These are phyloP conservation scores for Magnusiomyces ingens DNA, from an alignment of 1,139 yeast species.

Conservation along the genomic window DNA sequence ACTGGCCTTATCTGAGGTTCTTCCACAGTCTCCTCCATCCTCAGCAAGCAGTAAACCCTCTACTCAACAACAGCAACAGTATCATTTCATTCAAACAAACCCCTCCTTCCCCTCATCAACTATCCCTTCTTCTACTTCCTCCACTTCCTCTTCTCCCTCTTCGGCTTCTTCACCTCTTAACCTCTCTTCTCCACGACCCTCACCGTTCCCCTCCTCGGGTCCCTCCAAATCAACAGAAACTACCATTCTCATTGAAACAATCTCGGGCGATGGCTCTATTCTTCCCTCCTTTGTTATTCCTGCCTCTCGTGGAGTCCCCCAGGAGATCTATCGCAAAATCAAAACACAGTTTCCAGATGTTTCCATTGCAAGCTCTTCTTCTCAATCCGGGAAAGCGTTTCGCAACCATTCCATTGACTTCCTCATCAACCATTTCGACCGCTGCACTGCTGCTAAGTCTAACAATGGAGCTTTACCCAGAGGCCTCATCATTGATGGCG, in stretches of 20 bases:
- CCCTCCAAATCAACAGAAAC: neutral
- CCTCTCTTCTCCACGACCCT: too few relatives aligned
- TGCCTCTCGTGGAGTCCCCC: neutral
- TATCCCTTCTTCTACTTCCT: too few relatives aligned
- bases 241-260: neutral
- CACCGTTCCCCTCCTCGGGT: too few relatives aligned
- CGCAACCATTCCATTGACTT: slow-evolving; percentile 2
- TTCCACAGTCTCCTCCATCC: neutral
- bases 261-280: slow-evolving; percentile 3
- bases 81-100: too few relatives aligned
- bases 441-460: neutral
- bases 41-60: too few relatives aligned
- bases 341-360: too few relatives aligned
- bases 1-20: neutral
- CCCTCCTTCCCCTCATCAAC: neutral
- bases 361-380: too few relatives aligned
- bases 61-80: too few relatives aligned
- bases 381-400: neutral
- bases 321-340: neutral
- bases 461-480: neutral
- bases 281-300: neutral
- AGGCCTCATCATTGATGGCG: slow-evolving; percentile 1
- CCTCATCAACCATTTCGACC: slow-evolving; percentile 3
- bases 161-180: too few relatives aligned
- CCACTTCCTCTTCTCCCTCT: too few relatives aligned